Conservation (phyloP, 2,329 filamentous ascomycete species). For the Fusarium agapanthi region DNA sequence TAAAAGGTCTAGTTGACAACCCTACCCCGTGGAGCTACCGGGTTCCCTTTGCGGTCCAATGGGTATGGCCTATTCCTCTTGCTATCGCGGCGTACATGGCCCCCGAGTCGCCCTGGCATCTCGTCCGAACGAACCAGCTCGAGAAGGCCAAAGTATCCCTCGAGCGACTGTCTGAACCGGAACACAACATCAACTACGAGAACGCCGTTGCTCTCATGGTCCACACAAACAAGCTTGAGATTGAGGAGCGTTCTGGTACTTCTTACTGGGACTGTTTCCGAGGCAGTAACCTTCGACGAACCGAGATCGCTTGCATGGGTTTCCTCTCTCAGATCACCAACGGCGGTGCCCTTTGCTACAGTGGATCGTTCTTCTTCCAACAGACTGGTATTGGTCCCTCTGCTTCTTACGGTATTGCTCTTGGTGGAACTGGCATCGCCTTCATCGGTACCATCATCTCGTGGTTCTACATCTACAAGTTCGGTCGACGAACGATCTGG, state of each 20-base stretch:
- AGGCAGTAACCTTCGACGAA: conserved; percentile 56
- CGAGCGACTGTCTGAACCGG: conserved; percentile 44
- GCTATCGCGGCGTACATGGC: conserved; percentile 46
- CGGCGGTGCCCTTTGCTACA: conserved; percentile 53
- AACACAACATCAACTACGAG: conserved; percentile 48
- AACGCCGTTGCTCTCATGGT: conserved; percentile 53
- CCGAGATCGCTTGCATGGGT: conserved; percentile 54
- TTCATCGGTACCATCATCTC: conserved; percentile 55
- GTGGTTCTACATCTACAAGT: conserved; percentile 53
- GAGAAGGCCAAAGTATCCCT: conserved; percentile 46
- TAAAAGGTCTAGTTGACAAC: conserved; percentile 50
- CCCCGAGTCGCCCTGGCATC: conserved; percentile 51
- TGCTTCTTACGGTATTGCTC: conserved; percentile 52
- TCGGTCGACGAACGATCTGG: conserved; percentile 55
- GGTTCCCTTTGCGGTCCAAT: conserved; percentile 53
- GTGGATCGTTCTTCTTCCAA: conserved; percentile 57
- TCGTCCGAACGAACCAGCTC: conserved; percentile 46
- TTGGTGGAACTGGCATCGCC: conserved; percentile 54
- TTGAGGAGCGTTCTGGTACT: conserved; percentile 50
- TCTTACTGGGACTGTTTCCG: conserved; percentile 58
- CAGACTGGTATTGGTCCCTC: conserved; percentile 52
- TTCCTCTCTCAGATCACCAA: conserved; percentile 55
- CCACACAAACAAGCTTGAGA: conserved; percentile 57
- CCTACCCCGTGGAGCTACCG: conserved; percentile 49
- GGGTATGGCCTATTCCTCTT: conserved; percentile 50